phyloP scores from a whole-genome alignment of 208 protist genomes.

The Acanthamoeba triangularis region DNA sequence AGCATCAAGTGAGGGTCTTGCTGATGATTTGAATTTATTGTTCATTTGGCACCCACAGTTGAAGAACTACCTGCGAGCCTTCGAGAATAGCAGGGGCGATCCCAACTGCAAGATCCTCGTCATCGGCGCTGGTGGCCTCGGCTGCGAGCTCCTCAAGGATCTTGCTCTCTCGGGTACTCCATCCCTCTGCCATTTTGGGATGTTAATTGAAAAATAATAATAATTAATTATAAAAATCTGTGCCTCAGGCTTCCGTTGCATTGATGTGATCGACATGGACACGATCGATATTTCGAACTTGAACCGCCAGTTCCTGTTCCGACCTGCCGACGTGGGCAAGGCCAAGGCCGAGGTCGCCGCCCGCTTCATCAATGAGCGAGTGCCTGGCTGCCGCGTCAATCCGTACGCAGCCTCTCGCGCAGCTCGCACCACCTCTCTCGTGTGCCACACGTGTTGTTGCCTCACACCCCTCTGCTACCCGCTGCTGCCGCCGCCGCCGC shows the following conservation, averaged over 20 bases:
- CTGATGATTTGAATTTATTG: background rate
- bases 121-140: slow-evolving; percentile 96
- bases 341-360: slow-evolving; percentile 94
- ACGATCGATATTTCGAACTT: slow-evolving; percentile 99
- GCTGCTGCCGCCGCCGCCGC: no score
- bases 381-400: slow-evolving; percentile 93
- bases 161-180: slow-evolving; percentile 92
- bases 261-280: slow-evolving; percentile 99
- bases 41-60: background rate
- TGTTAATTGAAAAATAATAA: slow-evolving; percentile 43
- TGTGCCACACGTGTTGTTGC: background rate
- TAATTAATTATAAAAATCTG: slow-evolving; percentile 93
- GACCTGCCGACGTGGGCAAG: slow-evolving; percentile 83
- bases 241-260: slow-evolving; percentile 18
- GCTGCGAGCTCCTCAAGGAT: slow-evolving; percentile 97
- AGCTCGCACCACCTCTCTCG: background rate
- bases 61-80: slow-evolving; percentile 40
- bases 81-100: slow-evolving; percentile 2
- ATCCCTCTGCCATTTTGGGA: slow-evolving; percentile 89
- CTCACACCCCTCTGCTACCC: background rate
- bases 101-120: slow-evolving; percentile 91
- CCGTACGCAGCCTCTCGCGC: slow-evolving; percentile 80
- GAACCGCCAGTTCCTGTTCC: slow-evolving; percentile 99
- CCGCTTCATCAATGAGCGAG: slow-evolving; percentile 93
- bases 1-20: background rate